Percentiles rank a stretch among this genome's conserved stretches.
phyloP scores from a whole-genome alignment of 208 protist genomes.

The Borovskyia barvae region DNA sequence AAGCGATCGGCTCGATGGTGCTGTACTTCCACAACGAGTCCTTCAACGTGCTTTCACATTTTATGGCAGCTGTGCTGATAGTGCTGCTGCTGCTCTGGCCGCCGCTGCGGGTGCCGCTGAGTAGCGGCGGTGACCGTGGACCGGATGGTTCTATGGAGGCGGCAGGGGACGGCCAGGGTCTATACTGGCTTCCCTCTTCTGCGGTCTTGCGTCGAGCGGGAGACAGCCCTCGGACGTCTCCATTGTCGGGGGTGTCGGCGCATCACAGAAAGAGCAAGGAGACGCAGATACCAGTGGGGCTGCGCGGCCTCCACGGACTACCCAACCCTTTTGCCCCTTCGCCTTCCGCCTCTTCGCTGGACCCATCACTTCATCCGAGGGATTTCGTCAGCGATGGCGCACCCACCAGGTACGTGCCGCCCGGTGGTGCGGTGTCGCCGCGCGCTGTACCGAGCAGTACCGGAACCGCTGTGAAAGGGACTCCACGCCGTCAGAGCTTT shows the following conservation, averaged over 20 bases:
- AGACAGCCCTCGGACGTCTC: not conserved
- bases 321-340: no score
- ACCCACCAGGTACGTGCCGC: constrained; percentile 2
- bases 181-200: no score
- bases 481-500: not conserved
- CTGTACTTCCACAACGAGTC: constrained; percentile 64
- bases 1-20: constrained; percentile 45
- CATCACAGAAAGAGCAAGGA: not conserved
- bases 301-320: constrained; percentile 13
- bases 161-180: no score
- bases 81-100: constrained; percentile 43
- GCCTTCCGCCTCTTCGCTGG: no score
- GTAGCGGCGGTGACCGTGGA: constrained; percentile 1
- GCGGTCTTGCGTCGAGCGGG: no score
- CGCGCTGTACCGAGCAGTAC: not conserved
- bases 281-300: constrained; percentile 8
- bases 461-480: not conserved
- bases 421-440: constrained; percentile 1
- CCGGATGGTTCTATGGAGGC: no score
- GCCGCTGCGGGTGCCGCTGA: constrained; percentile 13
- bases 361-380: no score
- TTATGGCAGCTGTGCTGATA: constrained; percentile 33
- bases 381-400: no score
- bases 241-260: not conserved
- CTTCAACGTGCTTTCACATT: constrained; percentile 54